These are phyloP conservation scores for Baudoinia panamericana DNA, from an alignment of 495 filamentous ascomycete genomes.

Conservation along the genomic window DNA sequence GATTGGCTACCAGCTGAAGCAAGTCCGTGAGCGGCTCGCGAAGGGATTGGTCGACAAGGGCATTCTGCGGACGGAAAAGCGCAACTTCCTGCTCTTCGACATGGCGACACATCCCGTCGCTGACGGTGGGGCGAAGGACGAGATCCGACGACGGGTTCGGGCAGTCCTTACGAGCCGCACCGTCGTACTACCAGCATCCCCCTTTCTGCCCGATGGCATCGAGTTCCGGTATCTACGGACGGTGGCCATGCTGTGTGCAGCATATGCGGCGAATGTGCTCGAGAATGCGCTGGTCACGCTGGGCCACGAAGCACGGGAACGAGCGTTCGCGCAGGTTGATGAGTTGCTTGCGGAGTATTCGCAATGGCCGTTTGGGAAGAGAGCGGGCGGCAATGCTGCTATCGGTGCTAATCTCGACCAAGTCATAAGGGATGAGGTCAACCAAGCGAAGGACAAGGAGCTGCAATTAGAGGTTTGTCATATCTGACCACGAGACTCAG, in stretches of 20 bases:
- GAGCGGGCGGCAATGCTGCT: conserved; percentile 56
- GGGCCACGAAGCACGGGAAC: conserved; percentile 83
- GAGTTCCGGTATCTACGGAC: conserved; percentile 88
- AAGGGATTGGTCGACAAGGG: conserved; percentile 99
- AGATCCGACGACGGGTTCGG: conserved; percentile 82
- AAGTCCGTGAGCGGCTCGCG: conserved; percentile 91
- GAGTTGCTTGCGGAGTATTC: conserved; percentile 90
- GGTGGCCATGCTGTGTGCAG: conserved; percentile 90
- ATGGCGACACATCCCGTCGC: conserved; percentile 99
- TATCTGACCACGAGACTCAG: background rate
- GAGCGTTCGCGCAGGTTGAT: conserved; percentile 93
- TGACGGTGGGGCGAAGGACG: conserved; percentile 92
- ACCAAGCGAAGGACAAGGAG: conserved; percentile 74
- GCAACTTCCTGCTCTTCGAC: conserved; percentile 97
- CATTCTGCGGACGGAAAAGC: conserved; percentile 94
- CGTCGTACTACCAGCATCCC: conserved; percentile 67
- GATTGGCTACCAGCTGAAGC: conserved; percentile 98
- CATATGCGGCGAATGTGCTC: conserved; percentile 93
- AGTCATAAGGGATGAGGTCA: conserved; percentile 76
- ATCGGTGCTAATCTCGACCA: conserved; percentile 92
- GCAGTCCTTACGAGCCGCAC: conserved; percentile 88
- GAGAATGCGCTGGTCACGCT: conserved; percentile 92
- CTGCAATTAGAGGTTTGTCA: conserved; percentile 73
- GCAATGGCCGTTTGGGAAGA: conserved; percentile 86
- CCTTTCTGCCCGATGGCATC: conserved; percentile 84